phyloP scores from a whole-genome alignment of 1,284 basidiomycete species.

The Veloboletus limbatus region DNA sequence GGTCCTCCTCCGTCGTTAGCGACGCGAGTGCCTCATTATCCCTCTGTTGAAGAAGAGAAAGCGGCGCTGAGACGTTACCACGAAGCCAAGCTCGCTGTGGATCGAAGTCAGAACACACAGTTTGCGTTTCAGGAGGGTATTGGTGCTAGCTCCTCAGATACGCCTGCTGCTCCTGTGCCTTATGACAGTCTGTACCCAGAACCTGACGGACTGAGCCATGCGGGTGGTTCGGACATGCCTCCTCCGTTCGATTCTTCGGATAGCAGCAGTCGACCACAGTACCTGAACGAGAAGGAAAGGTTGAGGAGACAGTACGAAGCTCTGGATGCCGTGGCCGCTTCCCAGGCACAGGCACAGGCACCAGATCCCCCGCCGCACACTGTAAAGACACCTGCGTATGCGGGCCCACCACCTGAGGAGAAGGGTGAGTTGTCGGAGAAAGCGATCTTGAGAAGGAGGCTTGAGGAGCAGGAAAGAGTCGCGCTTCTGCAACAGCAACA shows the following conservation, averaged over 20 bases:
- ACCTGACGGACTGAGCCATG: slow-evolving; percentile 21
- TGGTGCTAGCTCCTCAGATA: slow-evolving; percentile 16
- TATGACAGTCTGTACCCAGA: slow-evolving; percentile 59
- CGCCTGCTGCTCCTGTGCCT: slow-evolving; percentile 39
- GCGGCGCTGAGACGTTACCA: slow-evolving; percentile 64
- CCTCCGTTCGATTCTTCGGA: slow-evolving; percentile 47
- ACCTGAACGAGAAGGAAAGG: slow-evolving; percentile 34
- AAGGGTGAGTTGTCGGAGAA: slow-evolving; percentile 47
- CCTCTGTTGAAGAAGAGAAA: slow-evolving; percentile 56
- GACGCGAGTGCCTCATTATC: slow-evolving; percentile 42
- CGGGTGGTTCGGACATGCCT: slow-evolving; percentile 36
- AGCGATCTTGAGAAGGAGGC: slow-evolving; percentile 47
- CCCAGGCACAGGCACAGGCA: slow-evolving; percentile 10
- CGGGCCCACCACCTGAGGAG: slow-evolving; percentile 14
- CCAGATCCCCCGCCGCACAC: slow-evolving; percentile 19
- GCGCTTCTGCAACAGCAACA: slow-evolving; percentile 15
- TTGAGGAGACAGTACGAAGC: slow-evolving; percentile 53
- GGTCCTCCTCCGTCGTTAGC: slow-evolving; percentile 23
- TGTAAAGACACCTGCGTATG: slow-evolving; percentile 19
- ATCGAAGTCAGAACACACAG: slow-evolving; percentile 43
- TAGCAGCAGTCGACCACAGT: slow-evolving; percentile 32
- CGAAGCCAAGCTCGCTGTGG: slow-evolving; percentile 68
- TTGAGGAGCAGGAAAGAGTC: slow-evolving; percentile 45
- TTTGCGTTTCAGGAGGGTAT: slow-evolving; percentile 29
- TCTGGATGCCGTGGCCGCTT: slow-evolving; percentile 51